A percentile compares a stretch with the other conserved stretches of the same genome.
These are phyloP conservation scores for Boletus vinaceobasis DNA, from an alignment of 768 basidiomycete genomes.

Conservation along the genomic window DNA sequence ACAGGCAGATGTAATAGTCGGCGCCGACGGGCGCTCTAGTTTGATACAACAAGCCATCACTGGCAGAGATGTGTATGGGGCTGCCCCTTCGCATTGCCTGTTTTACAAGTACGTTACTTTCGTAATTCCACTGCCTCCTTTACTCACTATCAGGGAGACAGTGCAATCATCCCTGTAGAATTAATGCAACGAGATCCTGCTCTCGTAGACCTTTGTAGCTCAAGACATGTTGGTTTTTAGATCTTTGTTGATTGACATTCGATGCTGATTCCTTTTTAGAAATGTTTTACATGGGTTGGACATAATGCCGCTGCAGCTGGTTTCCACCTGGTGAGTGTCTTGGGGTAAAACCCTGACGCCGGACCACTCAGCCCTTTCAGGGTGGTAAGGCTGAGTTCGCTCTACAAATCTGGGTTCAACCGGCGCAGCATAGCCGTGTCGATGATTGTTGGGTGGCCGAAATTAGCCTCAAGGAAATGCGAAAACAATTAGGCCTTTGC, in stretches of 20 bases:
- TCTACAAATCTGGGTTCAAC: conserved; percentile 25
- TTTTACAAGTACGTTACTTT: conserved; percentile 43
- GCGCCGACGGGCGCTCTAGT: conserved; percentile 56
- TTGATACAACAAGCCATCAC: conserved; percentile 35
- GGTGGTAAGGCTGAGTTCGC: conserved; percentile 38
- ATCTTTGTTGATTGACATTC: not conserved
- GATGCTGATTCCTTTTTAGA: conserved; percentile 9
- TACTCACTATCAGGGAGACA: conserved; percentile 14
- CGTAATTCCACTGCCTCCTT: not conserved
- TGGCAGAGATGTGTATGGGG: conserved; percentile 28
- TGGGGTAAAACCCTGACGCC: not conserved
- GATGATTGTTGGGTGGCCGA: conserved; percentile 34
- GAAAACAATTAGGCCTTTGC: conserved; percentile 25
- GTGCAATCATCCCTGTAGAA: conserved; percentile 40
- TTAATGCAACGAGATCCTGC: conserved; percentile 40
- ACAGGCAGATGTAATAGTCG: conserved; percentile 52
- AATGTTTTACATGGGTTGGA: conserved; percentile 18
- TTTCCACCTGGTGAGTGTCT: conserved; percentile 20
- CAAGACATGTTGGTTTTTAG: conserved; percentile 13
- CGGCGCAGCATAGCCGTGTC: conserved; percentile 26
- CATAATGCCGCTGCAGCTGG: conserved; percentile 20
- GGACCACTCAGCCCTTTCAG: conserved; percentile 23
- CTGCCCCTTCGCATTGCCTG: conserved; percentile 26
- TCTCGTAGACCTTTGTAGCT: conserved; percentile 32
- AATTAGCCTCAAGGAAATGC: conserved; percentile 33